A percentile compares a stretch with the other conserved stretches of the same genome.
phyloP scores from a whole-genome alignment of 2,329 filamentous ascomycete species.

The Pestalotiopsis sp. region DNA sequence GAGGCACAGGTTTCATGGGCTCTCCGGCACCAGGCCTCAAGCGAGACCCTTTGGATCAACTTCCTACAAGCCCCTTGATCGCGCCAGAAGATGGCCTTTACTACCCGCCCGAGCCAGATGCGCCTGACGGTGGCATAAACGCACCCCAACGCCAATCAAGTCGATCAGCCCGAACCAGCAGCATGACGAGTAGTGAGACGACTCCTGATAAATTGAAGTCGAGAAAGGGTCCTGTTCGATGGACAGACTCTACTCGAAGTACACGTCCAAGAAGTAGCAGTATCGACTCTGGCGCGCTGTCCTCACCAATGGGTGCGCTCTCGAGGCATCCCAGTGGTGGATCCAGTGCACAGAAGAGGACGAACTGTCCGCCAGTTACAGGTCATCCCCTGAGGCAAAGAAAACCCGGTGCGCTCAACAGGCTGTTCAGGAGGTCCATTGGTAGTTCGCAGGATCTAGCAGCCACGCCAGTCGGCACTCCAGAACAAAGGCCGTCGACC shows the following conservation, averaged over 20 bases:
- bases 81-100: conserved; percentile 36
- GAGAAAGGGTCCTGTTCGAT: conserved; percentile 22
- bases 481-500: conserved; percentile 19
- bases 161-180: conserved; percentile 46
- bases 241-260: conserved; percentile 15
- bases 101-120: conserved; percentile 24
- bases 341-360: conserved; percentile 28
- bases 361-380: conserved; percentile 51
- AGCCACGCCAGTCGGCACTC: conserved; percentile 17
- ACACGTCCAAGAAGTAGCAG: conserved; percentile 28
- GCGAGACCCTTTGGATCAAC: conserved; percentile 45
- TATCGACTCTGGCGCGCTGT: conserved; percentile 24
- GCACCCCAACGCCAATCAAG: conserved; percentile 55
- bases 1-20: conserved; percentile 33
- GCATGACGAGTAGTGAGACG: conserved; percentile 23
- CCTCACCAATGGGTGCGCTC: conserved; percentile 14
- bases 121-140: conserved; percentile 38
- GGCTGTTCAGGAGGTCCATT: conserved; percentile 51
- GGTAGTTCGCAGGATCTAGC: conserved; percentile 33
- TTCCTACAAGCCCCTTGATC: conserved; percentile 41
- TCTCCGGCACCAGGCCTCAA: conserved; percentile 31
- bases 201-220: conserved; percentile 18
- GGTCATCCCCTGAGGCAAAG: conserved; percentile 43
- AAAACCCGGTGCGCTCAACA: conserved; percentile 39
- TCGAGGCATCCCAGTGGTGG: conserved; percentile 24